These are phyloP conservation scores for Colletotrichum lupini DNA, from an alignment of 2,329 filamentous ascomycete species.

Conservation along the genomic window DNA sequence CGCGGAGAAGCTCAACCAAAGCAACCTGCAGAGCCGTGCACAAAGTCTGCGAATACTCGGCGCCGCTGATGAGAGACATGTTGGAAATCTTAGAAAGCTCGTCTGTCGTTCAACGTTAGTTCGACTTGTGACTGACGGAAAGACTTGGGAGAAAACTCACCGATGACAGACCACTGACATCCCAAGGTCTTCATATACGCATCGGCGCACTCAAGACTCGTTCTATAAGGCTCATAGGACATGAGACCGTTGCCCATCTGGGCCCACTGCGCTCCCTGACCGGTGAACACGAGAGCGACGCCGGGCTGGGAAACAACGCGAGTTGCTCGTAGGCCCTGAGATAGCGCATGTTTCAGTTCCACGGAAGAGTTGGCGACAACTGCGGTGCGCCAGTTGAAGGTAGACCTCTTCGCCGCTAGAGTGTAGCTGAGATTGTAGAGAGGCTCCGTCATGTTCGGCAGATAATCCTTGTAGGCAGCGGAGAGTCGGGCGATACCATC, in stretches of 20 bases:
- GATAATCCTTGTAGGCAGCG: slow-evolving; percentile 41
- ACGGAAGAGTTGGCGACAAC: background rate
- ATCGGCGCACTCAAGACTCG: slow-evolving; percentile 49
- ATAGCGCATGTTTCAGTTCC: background rate
- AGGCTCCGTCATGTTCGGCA: background rate
- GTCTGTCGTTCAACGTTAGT: slow-evolving; percentile 40
- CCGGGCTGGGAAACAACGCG: slow-evolving; percentile 2
- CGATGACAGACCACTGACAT: slow-evolving; percentile 46
- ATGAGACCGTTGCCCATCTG: slow-evolving; percentile 36
- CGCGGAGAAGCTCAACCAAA: slow-evolving; percentile 47
- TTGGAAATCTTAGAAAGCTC: slow-evolving; percentile 37
- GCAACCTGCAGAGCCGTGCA: slow-evolving; percentile 57
- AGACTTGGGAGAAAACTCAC: slow-evolving; percentile 28
- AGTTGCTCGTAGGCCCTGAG: background rate
- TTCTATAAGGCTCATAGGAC: slow-evolving; percentile 50
- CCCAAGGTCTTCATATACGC: slow-evolving; percentile 44
- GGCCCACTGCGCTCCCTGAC: slow-evolving; percentile 42
- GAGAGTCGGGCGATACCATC: slow-evolving; percentile 50
- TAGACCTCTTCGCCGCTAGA: background rate
- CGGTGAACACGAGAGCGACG: slow-evolving; percentile 45
- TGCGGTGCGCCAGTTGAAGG: slow-evolving; percentile 7
- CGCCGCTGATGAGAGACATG: background rate
- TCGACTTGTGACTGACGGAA: slow-evolving; percentile 39
- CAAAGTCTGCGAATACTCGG: slow-evolving; percentile 46
- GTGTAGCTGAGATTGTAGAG: slow-evolving; percentile 31